Evolutionary conservation across 768 basidiomycete genomes (phyloP).

Genomic region (Leccinum variicolor): DNA sequence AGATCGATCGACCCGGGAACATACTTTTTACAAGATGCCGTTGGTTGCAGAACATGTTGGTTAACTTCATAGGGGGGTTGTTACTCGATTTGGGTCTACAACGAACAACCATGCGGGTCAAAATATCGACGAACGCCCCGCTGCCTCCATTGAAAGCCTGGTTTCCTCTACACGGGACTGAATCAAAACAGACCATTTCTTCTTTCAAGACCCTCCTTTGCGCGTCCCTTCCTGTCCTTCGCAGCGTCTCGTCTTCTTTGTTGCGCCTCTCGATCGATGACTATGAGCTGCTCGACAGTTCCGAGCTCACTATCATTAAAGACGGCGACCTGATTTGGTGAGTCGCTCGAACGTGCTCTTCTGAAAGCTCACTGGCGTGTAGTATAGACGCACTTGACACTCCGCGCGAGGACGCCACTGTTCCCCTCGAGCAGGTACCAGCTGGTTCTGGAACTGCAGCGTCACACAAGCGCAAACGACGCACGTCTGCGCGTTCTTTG

Average conservation of each 20-base stretch:
- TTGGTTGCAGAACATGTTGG: too few relatives aligned
- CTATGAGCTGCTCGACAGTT: conserved; percentile 27
- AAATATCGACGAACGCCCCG: conserved; percentile 45
- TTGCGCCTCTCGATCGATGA: conserved; percentile 26
- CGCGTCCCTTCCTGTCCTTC: conserved; percentile 10
- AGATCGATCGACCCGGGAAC: not conserved
- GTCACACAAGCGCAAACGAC: conserved; percentile 28
- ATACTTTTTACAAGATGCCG: too few relatives aligned
- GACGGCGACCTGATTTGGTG: conserved; percentile 30
- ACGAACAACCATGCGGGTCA: conserved; percentile 40
- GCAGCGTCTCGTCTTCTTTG: not conserved
- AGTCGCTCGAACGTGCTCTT: not conserved
- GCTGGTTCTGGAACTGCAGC: not conserved
- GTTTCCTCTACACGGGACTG: conserved; percentile 35
- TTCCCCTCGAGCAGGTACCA: not conserved
- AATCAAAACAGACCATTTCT: conserved; percentile 1
- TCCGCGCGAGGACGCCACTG: not conserved
- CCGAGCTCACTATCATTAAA: conserved; percentile 22
- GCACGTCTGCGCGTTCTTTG: conserved; percentile 13
- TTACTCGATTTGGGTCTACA: not conserved
- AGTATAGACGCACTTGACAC: conserved; percentile 18
- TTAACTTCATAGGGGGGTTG: not conserved
- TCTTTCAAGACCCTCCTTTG: conserved; percentile 22
- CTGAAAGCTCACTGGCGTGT: not conserved
- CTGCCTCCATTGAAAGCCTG: conserved; percentile 51